Conservation (phyloP, 768 basidiomycete species). For the Floccularia luteovirens region DNA sequence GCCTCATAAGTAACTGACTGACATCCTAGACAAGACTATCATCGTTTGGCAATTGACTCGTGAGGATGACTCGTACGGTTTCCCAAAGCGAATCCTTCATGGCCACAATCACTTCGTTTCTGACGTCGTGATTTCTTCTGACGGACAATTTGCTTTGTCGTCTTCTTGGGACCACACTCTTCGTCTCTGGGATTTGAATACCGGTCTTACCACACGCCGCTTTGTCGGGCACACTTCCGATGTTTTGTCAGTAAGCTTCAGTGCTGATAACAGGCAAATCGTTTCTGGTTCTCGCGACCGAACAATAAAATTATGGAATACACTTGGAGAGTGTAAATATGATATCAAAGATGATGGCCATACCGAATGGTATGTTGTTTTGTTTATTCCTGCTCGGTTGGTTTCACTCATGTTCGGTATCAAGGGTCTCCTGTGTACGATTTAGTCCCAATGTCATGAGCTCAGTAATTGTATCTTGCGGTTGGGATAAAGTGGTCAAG, state of each 20-base stretch:
- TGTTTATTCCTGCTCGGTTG: slow-evolving; percentile 10
- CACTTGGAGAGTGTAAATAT: slow-evolving; percentile 99
- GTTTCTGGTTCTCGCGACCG: slow-evolving; percentile 96
- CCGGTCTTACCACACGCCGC: slow-evolving; percentile 89
- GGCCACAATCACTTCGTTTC: slow-evolving; percentile 99
- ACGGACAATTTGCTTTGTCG: slow-evolving; percentile 98
- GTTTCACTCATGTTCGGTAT: slow-evolving; percentile 1
- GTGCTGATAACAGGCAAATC: slow-evolving; percentile 99
- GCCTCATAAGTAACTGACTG: slow-evolving; percentile 16
- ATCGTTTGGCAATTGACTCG: slow-evolving; percentile 99
- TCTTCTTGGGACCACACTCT: slow-evolving; percentile 99
- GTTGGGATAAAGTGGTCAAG: slow-evolving; percentile 99
- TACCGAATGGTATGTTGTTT: slow-evolving; percentile 69
- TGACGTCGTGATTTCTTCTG: slow-evolving; percentile 97
- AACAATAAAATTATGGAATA: slow-evolving; percentile 99
- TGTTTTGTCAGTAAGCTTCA: slow-evolving; percentile 98
- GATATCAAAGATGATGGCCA: slow-evolving; percentile 99
- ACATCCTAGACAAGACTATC: slow-evolving; percentile 88
- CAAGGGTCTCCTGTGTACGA: slow-evolving; percentile 96
- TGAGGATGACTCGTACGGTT: slow-evolving; percentile 85
- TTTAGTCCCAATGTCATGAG: slow-evolving; percentile 97
- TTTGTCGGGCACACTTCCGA: slow-evolving; percentile 98
- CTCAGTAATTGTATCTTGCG: slow-evolving; percentile 97
- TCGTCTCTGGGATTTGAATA: slow-evolving; percentile 99
- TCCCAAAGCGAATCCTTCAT: slow-evolving; percentile 94